These are phyloP conservation scores for Cyclotella distinguenda DNA, from an alignment of 108 stramenopile genomes.

Conservation along the genomic window DNA sequence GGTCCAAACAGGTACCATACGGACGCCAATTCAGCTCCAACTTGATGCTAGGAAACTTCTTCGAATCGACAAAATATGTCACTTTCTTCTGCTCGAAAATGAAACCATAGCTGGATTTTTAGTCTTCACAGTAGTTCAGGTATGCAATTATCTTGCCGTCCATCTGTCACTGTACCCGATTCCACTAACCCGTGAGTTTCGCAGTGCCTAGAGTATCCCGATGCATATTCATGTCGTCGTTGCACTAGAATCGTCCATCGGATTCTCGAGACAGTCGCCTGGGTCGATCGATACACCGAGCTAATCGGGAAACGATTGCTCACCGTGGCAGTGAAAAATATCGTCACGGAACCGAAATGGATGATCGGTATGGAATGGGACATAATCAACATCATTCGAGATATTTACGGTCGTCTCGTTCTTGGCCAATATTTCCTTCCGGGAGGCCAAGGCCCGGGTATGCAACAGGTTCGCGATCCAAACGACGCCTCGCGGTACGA, in stretches of 20 bases:
- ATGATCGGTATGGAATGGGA: slow-evolving; percentile 93
- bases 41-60: slow-evolving; percentile 72
- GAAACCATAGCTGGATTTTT: slow-evolving; percentile 76
- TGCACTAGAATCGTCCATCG: slow-evolving; percentile 84
- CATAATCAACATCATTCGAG: slow-evolving; percentile 85
- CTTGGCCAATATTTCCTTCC: slow-evolving; percentile 79
- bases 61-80: slow-evolving; percentile 78
- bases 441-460: slow-evolving; percentile 85
- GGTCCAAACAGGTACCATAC: slow-evolving; percentile 9
- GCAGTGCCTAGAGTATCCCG: slow-evolving; percentile 79
- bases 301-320: slow-evolving; percentile 77
- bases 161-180: neutral
- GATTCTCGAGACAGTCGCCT: slow-evolving; percentile 80
- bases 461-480: slow-evolving; percentile 55
- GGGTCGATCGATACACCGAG: slow-evolving; percentile 78
- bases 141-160: neutral
- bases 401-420: slow-evolving; percentile 83
- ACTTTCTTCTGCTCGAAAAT: slow-evolving; percentile 79
- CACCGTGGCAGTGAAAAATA: slow-evolving; percentile 59
- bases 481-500: slow-evolving; percentile 50
- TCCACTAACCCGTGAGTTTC: neutral
- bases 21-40: slow-evolving; percentile 44
- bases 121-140: slow-evolving; percentile 60
- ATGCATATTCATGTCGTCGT: slow-evolving; percentile 84
- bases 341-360: slow-evolving; percentile 89